Conservation (phyloP, 352 stramenopile species). For the Globisporangium takayamanum region DNA sequence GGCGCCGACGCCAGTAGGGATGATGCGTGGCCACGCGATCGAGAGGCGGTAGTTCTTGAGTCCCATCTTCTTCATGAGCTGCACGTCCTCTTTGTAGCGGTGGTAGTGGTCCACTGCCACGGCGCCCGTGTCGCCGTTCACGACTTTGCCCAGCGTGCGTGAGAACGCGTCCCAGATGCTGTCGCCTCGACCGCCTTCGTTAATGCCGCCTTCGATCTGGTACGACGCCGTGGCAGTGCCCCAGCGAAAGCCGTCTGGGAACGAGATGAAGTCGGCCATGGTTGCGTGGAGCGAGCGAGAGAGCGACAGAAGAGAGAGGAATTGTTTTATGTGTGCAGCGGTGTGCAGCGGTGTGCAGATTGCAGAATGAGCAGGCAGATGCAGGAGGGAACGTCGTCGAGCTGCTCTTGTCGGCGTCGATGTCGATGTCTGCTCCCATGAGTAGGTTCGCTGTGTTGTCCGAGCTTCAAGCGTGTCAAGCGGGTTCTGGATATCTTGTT, state of each 20-base stretch:
- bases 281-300: neutral
- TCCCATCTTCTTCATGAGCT: slow-evolving; percentile 87
- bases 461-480: too few species aligned
- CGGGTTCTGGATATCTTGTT: too few species aligned
- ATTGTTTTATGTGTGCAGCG: neutral
- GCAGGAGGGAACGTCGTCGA: too few species aligned
- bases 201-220: slow-evolving; percentile 88
- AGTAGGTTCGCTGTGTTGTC: too few species aligned
- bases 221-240: slow-evolving; percentile 85
- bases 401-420: neutral
- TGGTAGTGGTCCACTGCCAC: slow-evolving; percentile 91
- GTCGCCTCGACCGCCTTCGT: slow-evolving; percentile 75
- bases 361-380: slow-evolving; percentile 9
- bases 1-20: slow-evolving; percentile 65
- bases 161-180: slow-evolving; percentile 91
- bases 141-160: slow-evolving; percentile 47
- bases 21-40: slow-evolving; percentile 90
- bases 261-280: slow-evolving; percentile 27
- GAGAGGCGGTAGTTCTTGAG: slow-evolving; percentile 90
- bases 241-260: slow-evolving; percentile 72
- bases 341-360: slow-evolving; percentile 7
- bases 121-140: slow-evolving; percentile 76
- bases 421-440: neutral
- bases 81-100: slow-evolving; percentile 84
- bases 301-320: too few species aligned